Conservation (phyloP, 208 protist species). For the Leishmania arabica region DNA sequence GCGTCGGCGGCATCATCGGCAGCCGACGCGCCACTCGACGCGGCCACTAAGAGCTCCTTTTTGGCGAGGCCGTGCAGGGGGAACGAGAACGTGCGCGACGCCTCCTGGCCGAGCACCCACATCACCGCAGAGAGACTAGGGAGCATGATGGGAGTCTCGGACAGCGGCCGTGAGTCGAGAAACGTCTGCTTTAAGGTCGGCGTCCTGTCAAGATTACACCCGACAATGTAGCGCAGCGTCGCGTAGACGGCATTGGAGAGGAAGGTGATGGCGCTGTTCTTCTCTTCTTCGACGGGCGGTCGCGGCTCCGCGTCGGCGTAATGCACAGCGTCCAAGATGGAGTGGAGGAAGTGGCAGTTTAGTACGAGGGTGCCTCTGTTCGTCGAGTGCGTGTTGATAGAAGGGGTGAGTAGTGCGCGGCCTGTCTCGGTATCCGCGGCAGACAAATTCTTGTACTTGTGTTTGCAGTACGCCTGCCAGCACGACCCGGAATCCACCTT, state of each 20-base stretch:
- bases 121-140: constrained; percentile 76
- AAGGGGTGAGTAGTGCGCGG: constrained; percentile 25
- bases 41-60: constrained; percentile 37
- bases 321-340: constrained; percentile 69
- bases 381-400: constrained; percentile 10
- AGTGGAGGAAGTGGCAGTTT: constrained; percentile 65
- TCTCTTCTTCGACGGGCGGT: constrained; percentile 71
- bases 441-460: constrained; percentile 65
- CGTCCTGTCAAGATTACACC: constrained; percentile 61
- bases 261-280: constrained; percentile 51
- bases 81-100: constrained; percentile 45
- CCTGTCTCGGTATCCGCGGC: constrained; percentile 51
- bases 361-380: constrained; percentile 43
- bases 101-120: constrained; percentile 62
- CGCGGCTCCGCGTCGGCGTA: constrained; percentile 82
- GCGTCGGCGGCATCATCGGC: not conserved
- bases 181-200: constrained; percentile 49
- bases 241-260: constrained; percentile 69
- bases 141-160: constrained; percentile 34
- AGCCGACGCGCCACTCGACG: constrained; percentile 17
- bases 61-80: constrained; percentile 51
- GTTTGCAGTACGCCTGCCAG: constrained; percentile 83
- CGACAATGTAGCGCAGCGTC: constrained; percentile 79
- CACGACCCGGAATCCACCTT: constrained; percentile 87
- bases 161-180: constrained; percentile 65